Conservation (phyloP, 345 rosid species). For the Linum lewisii region DNA sequence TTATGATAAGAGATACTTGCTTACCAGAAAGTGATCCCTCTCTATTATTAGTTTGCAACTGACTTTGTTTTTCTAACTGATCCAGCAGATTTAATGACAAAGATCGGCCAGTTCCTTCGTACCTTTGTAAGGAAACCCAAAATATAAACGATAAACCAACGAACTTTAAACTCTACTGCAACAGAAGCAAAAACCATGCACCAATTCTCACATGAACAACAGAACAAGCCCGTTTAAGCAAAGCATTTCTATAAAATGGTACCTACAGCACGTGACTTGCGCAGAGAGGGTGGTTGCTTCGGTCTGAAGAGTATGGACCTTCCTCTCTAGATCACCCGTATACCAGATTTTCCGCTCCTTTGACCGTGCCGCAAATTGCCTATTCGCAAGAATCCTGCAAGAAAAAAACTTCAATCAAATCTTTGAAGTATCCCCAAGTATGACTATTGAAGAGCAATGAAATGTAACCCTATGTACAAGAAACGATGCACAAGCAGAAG, state of each 20-base stretch:
- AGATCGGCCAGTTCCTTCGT: slow-evolving; percentile 98
- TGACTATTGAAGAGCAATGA: background rate
- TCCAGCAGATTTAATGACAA: slow-evolving; percentile 84
- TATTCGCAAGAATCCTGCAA: slow-evolving; percentile 77
- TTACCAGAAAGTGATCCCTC: slow-evolving; percentile 69
- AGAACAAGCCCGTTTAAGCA: no score
- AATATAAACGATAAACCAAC: no score
- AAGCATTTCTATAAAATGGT: background rate
- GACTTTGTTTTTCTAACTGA: slow-evolving; percentile 89
- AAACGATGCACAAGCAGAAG: no score
- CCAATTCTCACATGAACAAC: no score
- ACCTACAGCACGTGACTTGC: slow-evolving; percentile 93
- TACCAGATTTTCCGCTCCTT: slow-evolving; percentile 88
- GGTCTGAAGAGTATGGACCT: no score
- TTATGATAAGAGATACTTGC: no score
- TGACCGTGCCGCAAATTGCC: slow-evolving; percentile 91
- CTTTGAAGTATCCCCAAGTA: no score
- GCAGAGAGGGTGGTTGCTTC: slow-evolving; percentile 96
- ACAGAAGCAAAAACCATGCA: no score
- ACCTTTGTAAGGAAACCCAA: slow-evolving; percentile 29
- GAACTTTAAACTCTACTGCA: no score
- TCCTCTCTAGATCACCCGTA: slow-evolving; percentile 77
- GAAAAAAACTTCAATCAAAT: slow-evolving; percentile 2
- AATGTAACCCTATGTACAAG: background rate
- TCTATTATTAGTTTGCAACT: slow-evolving; percentile 35